Base-by-base conservation (phyloP, 768 basidiomycete species). In the Thelephora ganbajun region DNA sequence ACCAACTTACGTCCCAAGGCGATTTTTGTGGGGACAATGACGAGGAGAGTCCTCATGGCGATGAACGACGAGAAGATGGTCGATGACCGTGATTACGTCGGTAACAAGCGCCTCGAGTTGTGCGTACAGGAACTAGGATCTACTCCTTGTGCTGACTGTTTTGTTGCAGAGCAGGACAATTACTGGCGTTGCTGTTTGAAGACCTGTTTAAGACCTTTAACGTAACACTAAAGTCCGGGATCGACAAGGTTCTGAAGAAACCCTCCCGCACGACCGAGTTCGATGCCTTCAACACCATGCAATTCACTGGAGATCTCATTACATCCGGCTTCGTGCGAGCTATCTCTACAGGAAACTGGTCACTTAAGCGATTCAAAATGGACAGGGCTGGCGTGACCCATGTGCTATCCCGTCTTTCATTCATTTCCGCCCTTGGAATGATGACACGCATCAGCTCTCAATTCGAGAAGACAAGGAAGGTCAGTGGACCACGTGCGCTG, bases 151-250 rank as follows among this genome's bases (percentile, higher is more conserved):
- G 22, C 19, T 23, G 12, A 45, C 52, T 30, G 51, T 58, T 48
- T 23, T 9, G 36, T 50, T 45, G 22, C 50, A 97, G 93, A 46
- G 96, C 96, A 43, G 96, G 96, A 34, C 96, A 98, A 60, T 74
- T 99, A 13, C 74, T 99, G 22, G 90, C 93, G 5, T 72, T 99
- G 11, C 76, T 99, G 2, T 99, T 99, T 53, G 96, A 99, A 64
- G 96, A 99, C 63, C 70, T 97, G 20, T 99, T 99, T 76, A 99
- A 99, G 64, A 96, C 91, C 0, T 98, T 92, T 69, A 97, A 97
- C 60, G 77, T 88, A 12, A 94, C 94, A 59, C 78, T 99, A 46
- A 98, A 97, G 66, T 78, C 79, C 33, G 79, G 85, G 2, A 96
- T 99, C 56, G 96, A 99, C 68, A 97, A 98, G 65, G 87, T 96